Base-by-base conservation (phyloP, 192 early-diverging fungal genomes). In the Entomortierella beljakovae region DNA sequence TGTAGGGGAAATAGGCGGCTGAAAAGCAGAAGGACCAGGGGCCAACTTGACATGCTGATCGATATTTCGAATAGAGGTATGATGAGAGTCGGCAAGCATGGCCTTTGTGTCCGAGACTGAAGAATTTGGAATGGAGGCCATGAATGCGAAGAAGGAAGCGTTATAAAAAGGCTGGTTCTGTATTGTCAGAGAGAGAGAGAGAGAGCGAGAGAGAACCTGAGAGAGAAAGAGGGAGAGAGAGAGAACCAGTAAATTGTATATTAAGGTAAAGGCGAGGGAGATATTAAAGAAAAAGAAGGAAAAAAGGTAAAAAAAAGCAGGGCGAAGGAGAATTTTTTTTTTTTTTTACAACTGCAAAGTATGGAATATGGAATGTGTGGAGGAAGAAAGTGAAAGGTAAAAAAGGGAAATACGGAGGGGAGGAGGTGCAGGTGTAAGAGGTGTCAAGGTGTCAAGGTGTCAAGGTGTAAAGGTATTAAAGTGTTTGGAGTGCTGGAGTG, bases 81-180 rank as follows among this genome's bases (percentile, higher is more conserved):
- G 20, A 0, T 33, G 33, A 29, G n/a, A 26, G 16, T 46, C 28
- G 20, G 22, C 10, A 57, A 42, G 50, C 31, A 48, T 54, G 18
- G n/a, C 31, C 61, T 26, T 55, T 52, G 20, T 54, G 56, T 65
- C 70, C 33, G 63, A 64, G 56, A 43, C 57, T 54, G 62, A 53
- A 37, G 70, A 49, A 54, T 33, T 72, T 64, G 54, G 70, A 59
- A 42, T 42, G 23, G 64, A 68, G 72, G 64, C 57, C 64, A 66
- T 23, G 46, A 13, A 29, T 40, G 22, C 18, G 25, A 33, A 10
- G 9, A 20, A 50, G n/a, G 48, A 20, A 11, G 48, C 8, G 1
- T 33, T 6, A 6, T 22, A 18, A 5, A 50, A 50, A 50, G 49
- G 7, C 5, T 15, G 23, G 49, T 26, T 33, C 29, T 31, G 61